Conservation (phyloP, 2,329 filamentous ascomycete genomes). For the Penicillium sp. region DNA sequence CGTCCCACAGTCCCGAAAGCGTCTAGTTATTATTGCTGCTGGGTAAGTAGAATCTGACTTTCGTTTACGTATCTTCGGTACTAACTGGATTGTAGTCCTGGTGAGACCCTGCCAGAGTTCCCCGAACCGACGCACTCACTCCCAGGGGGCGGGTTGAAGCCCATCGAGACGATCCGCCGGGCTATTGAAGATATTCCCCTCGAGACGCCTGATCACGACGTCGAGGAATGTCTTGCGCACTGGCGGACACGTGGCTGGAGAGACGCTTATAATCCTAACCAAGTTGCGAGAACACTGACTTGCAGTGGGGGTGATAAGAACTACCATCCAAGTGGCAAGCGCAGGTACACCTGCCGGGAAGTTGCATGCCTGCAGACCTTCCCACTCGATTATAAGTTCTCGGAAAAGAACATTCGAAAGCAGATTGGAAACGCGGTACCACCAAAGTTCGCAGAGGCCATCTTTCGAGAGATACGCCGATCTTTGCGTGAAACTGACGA, state of each 20-base stretch:
- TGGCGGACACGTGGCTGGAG: conserved; percentile 23
- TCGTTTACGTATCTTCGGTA: not conserved
- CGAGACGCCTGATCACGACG: conserved; percentile 42
- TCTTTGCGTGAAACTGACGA: conserved; percentile 37
- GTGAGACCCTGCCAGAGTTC: conserved; percentile 63
- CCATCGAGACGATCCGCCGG: conserved; percentile 40
- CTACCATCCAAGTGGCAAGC: conserved; percentile 59
- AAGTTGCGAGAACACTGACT: conserved; percentile 58
- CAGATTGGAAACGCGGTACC: conserved; percentile 81
- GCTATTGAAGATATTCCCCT: conserved; percentile 40
- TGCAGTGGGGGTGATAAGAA: conserved; percentile 55
- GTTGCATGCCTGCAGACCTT: conserved; percentile 67
- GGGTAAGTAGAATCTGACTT: conserved; percentile 39
- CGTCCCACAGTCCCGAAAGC: conserved; percentile 45
- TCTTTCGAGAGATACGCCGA: conserved; percentile 38
- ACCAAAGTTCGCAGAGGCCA: conserved; percentile 43
- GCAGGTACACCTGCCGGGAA: conserved; percentile 64
- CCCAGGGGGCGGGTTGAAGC: conserved; percentile 27
- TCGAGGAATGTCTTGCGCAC: conserved; percentile 18
- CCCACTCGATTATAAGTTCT: conserved; percentile 56
- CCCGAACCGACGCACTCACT: conserved; percentile 56
- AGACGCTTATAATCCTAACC: conserved; percentile 45
- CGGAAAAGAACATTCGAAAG: conserved; percentile 37
- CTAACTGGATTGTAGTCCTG: conserved; percentile 52
- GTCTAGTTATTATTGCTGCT: conserved; percentile 51